Evolutionary conservation across 2,329 filamentous ascomycete genomes (phyloP).

Genomic region (Clarireedia monteithiana): DNA sequence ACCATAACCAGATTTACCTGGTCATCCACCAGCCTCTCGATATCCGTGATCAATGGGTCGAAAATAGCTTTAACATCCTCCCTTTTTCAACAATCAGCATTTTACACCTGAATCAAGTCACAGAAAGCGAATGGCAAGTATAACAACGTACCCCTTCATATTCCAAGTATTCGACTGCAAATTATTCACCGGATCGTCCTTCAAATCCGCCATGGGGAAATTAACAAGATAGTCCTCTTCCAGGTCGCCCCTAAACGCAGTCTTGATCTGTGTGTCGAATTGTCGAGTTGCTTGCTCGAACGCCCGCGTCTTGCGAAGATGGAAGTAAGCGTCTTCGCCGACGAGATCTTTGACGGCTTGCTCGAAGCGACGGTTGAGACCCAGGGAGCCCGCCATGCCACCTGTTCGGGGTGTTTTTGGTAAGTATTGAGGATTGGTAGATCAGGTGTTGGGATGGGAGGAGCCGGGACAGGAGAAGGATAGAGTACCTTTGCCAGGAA

Average conservation of each 20-base stretch:
- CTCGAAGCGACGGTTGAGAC: constrained; percentile 24
- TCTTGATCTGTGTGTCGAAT: constrained; percentile 30
- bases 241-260: constrained; percentile 16
- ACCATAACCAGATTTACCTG: constrained; percentile 37
- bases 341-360: constrained; percentile 21
- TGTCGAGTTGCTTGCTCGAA: constrained; percentile 26
- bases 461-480: neutral
- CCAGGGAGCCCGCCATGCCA: constrained; percentile 23
- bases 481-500: constrained; percentile 16
- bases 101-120: neutral
- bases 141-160: constrained; percentile 16
- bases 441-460: neutral
- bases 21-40: constrained; percentile 35
- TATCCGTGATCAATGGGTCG: constrained; percentile 34
- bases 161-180: constrained; percentile 19
- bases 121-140: constrained; percentile 3
- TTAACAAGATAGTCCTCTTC: constrained; percentile 24
- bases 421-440: neutral
- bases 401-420: constrained; percentile 9
- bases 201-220: constrained; percentile 24
- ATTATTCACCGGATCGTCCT: constrained; percentile 19
- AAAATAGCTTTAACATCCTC: constrained; percentile 48
- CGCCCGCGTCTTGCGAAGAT: constrained; percentile 22
- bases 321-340: constrained; percentile 23
- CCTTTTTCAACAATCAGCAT: constrained; percentile 23